Evolutionary conservation across 345 rosid genomes (phyloP).

Genomic region (Dipteronia sinensis): DNA sequence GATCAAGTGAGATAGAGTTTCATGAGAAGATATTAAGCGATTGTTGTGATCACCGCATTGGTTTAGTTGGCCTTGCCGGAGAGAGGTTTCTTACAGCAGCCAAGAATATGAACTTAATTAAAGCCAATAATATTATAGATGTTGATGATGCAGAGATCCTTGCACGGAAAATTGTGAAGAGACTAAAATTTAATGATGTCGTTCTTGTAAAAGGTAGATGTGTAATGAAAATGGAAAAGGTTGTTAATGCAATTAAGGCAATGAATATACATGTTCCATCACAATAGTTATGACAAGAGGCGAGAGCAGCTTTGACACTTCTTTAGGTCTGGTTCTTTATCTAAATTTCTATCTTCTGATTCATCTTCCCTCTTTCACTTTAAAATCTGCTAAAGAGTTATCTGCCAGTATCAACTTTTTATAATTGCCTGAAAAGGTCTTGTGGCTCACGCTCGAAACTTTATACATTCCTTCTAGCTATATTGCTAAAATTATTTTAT

Average conservation of each 20-base stretch:
- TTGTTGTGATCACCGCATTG: slow-evolving; percentile 15
- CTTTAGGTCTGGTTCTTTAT: not conserved
- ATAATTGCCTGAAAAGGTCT: not conserved
- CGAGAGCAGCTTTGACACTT: not conserved
- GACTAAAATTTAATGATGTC: slow-evolving; percentile 23
- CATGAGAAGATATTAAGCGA: slow-evolving; percentile 25
- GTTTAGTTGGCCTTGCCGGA: slow-evolving; percentile 26
- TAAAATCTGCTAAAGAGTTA: not conserved
- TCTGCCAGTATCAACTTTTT: not conserved
- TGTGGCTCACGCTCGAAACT: not conserved
- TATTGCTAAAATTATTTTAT: too few species aligned
- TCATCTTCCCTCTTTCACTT: not conserved
- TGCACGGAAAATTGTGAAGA: slow-evolving; percentile 26
- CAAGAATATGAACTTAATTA: slow-evolving; percentile 18
- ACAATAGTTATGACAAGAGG: not conserved
- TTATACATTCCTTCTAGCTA: too few species aligned
- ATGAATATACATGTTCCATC: slow-evolving; percentile 5
- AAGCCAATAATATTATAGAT: slow-evolving; percentile 20
- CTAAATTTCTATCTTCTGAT: not conserved
- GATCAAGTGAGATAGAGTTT: slow-evolving; percentile 18
- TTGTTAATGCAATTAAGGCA: slow-evolving; percentile 14
- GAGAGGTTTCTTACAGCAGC: slow-evolving; percentile 30
- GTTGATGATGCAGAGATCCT: slow-evolving; percentile 23
- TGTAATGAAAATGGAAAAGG: slow-evolving; percentile 34
- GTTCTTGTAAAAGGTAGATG: slow-evolving; percentile 39